A percentile compares a stretch with the other conserved stretches of the same genome.
phyloP scores from a whole-genome alignment of 2,329 filamentous ascomycete species.

The Diatrype stigma region DNA sequence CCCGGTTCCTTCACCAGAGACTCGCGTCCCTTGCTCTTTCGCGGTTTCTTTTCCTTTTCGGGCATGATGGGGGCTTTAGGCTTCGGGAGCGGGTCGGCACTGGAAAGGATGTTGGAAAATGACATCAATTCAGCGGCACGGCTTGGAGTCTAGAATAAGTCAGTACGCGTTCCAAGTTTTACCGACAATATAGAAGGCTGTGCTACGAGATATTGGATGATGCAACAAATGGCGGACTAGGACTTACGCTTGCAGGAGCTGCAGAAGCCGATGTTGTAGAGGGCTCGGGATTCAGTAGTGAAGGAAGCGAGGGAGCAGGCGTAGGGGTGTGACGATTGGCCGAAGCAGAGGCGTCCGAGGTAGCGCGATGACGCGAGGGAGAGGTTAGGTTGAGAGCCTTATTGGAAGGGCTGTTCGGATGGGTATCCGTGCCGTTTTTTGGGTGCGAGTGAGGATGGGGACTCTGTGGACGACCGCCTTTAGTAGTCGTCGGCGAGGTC shows the following conservation, averaged over 20 bases:
- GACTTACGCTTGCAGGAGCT: conserved; percentile 24
- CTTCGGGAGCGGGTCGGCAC: conserved; percentile 61
- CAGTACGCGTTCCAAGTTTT: conserved; percentile 3
- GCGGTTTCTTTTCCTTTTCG: conserved; percentile 34
- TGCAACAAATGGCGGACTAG: not conserved
- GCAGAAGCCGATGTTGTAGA: conserved; percentile 10
- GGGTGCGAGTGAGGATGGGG: conserved; percentile 29
- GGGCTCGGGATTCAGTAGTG: conserved; percentile 30
- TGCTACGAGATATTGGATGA: conserved; percentile 1
- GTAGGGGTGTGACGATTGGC: conserved; percentile 23
- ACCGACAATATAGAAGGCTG: conserved; percentile 1
- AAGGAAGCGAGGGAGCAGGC: conserved; percentile 27
- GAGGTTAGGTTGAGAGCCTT: conserved; percentile 27
- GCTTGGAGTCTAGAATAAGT: conserved; percentile 56
- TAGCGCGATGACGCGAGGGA: conserved; percentile 25
- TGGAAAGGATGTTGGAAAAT: conserved; percentile 90
- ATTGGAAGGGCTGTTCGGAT: conserved; percentile 24
- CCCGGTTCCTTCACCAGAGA: conserved; percentile 48
- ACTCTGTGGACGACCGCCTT: conserved; percentile 23
- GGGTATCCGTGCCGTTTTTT: conserved; percentile 25
- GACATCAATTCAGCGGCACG: conserved; percentile 87
- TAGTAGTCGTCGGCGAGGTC: conserved; percentile 24
- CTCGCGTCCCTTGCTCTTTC: conserved; percentile 46
- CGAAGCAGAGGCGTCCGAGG: conserved; percentile 20
- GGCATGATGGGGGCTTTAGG: conserved; percentile 36